Percentiles rank a stretch among this genome's conserved stretches.
Evolutionary conservation across 2,329 filamentous ascomycete species (phyloP).

Genomic region (Neurospora sp.): DNA sequence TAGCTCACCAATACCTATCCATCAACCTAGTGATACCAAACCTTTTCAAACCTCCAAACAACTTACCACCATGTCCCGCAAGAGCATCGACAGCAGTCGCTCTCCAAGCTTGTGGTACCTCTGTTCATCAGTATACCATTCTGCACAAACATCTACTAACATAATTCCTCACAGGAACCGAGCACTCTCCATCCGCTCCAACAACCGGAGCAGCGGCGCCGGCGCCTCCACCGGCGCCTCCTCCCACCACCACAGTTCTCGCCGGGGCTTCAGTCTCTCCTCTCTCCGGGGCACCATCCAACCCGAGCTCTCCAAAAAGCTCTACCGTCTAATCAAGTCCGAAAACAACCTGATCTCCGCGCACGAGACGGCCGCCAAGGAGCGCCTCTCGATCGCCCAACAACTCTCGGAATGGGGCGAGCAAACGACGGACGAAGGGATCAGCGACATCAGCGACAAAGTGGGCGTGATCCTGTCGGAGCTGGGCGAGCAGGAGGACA

Average conservation of each 20-base stretch:
- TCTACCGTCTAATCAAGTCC: conserved; percentile 89
- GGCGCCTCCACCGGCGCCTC: conserved; percentile 13
- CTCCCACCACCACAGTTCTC: conserved; percentile 25
- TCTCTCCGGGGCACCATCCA: conserved; percentile 78
- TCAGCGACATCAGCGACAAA: conserved; percentile 91
- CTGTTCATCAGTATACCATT: not conserved
- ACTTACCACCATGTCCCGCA: conserved; percentile 12
- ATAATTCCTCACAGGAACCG: conserved; percentile 47
- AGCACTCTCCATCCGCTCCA: conserved; percentile 62
- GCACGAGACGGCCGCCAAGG: conserved; percentile 75
- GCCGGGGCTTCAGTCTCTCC: conserved; percentile 72
- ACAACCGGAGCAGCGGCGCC: conserved; percentile 49
- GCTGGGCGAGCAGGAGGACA: conserved; percentile 87
- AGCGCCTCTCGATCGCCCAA: conserved; percentile 73
- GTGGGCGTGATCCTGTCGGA: conserved; percentile 85
- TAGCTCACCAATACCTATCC: not conserved
- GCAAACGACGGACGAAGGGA: conserved; percentile 72
- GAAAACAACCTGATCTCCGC: conserved; percentile 81
- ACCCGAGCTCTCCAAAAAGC: conserved; percentile 77
- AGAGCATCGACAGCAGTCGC: conserved; percentile 13
- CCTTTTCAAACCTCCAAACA: not conserved
- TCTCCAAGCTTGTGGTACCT: conserved; percentile 15
- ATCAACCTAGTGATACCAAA: not conserved
- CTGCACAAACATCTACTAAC: conserved; percentile 4
- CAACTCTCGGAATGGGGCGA: conserved; percentile 97